phyloP scores from a whole-genome alignment of 169 alveolate species.

The Plasmodium knowlesi region DNA sequence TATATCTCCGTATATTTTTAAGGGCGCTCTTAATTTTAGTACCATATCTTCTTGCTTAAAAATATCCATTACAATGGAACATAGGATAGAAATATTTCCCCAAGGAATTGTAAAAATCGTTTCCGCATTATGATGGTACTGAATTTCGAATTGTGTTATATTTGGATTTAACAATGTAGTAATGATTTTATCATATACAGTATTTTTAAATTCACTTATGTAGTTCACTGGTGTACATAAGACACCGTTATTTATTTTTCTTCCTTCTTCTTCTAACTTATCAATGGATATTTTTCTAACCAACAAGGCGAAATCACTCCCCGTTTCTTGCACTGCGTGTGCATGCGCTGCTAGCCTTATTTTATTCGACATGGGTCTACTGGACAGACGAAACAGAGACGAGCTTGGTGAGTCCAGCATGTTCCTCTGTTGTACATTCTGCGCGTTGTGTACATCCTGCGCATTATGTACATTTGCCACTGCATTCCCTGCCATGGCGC shows the following conservation, averaged over 20 bases:
- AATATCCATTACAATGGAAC: constrained; percentile 82
- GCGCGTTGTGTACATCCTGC: not conserved
- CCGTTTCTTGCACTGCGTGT: constrained; percentile 87
- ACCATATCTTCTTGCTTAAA: constrained; percentile 97
- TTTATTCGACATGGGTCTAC: constrained; percentile 78
- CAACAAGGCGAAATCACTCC: constrained; percentile 87
- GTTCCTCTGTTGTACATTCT: constrained; percentile 28
- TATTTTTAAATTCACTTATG: constrained; percentile 77
- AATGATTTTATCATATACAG: constrained; percentile 84
- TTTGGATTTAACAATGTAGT: constrained; percentile 80
- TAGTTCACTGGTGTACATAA: constrained; percentile 78
- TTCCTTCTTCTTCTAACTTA: constrained; percentile 91
- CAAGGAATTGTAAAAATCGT: constrained; percentile 83
- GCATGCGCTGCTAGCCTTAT: constrained; percentile 86
- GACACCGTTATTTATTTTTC: constrained; percentile 85
- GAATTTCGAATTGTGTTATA: constrained; percentile 77
- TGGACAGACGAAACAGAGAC: constrained; percentile 46
- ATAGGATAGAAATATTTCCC: constrained; percentile 85
- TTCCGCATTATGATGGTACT: constrained; percentile 76
- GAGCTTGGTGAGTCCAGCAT: constrained; percentile 38
- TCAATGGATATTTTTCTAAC: constrained; percentile 92
- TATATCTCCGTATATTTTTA: constrained; percentile 98
- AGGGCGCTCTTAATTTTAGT: constrained; percentile 96
- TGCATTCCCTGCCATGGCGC: not conserved
- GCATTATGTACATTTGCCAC: not conserved